Evolutionary conservation across 768 basidiomycete genomes (phyloP).

Genomic region (Sporobolomyces pararoseus): DNA sequence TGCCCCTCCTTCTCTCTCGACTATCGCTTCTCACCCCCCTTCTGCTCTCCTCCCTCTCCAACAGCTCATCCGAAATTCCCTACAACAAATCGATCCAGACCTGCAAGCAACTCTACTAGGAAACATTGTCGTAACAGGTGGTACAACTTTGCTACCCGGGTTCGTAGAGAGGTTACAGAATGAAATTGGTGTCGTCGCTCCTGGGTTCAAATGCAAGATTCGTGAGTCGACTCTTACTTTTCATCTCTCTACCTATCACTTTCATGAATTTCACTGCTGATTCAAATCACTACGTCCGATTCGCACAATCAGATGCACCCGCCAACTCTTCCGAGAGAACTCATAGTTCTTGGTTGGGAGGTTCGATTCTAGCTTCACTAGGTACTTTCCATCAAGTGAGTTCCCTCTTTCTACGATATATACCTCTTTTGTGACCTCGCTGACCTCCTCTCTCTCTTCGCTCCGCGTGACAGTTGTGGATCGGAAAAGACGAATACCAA

Average conservation of each 20-base stretch:
- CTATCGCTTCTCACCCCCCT: slow-evolving; percentile 50
- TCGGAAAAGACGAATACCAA: slow-evolving; percentile 89
- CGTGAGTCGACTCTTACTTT: slow-evolving; percentile 16
- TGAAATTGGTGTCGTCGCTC: slow-evolving; percentile 71
- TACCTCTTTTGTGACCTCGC: slow-evolving; percentile 22
- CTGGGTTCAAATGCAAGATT: slow-evolving; percentile 61
- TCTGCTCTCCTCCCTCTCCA: slow-evolving; percentile 55
- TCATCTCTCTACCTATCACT: too few relatives aligned
- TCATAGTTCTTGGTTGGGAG: slow-evolving; percentile 92
- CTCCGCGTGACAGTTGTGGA: slow-evolving; percentile 63
- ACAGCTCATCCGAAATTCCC: slow-evolving; percentile 68
- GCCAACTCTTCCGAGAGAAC: slow-evolving; percentile 84
- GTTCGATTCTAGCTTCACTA: slow-evolving; percentile 86
- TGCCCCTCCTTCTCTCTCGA: slow-evolving; percentile 45
- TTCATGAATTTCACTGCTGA: background rate
- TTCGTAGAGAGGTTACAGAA: slow-evolving; percentile 74
- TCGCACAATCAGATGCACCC: slow-evolving; percentile 64
- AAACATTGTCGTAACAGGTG: slow-evolving; percentile 94
- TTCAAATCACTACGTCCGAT: background rate
- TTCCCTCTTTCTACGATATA: slow-evolving; percentile 28
- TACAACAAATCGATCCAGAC: slow-evolving; percentile 84
- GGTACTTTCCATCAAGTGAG: slow-evolving; percentile 81
- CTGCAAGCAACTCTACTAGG: slow-evolving; percentile 81
- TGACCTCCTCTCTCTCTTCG: background rate
- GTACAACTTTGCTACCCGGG: slow-evolving; percentile 79